Evolutionary conservation across 2,329 filamentous ascomycete species (phyloP).

Genomic region (Chrysoporthe puriensis): DNA sequence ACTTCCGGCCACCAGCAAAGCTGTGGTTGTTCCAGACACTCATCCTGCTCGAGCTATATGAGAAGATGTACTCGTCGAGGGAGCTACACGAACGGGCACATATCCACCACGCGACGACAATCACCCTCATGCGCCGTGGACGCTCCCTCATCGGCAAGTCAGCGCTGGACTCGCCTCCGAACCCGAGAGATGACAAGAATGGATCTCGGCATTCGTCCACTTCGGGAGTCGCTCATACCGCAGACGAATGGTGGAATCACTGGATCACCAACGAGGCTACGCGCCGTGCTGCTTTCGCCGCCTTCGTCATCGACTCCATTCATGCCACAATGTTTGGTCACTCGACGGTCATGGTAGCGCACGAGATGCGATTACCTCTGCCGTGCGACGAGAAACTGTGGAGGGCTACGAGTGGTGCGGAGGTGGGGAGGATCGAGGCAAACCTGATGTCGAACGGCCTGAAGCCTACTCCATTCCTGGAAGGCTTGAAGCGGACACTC

Average conservation of each 20-base stretch:
- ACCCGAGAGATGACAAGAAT: slow-evolving; percentile 64
- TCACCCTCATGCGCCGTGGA: slow-evolving; percentile 92
- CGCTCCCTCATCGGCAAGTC: slow-evolving; percentile 88
- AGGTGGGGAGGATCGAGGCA: slow-evolving; percentile 82
- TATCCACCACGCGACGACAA: slow-evolving; percentile 93
- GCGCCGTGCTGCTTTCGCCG: slow-evolving; percentile 85
- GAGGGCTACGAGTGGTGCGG: slow-evolving; percentile 85
- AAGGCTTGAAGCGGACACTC: slow-evolving; percentile 86
- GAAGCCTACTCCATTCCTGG: slow-evolving; percentile 84
- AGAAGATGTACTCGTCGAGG: slow-evolving; percentile 96
- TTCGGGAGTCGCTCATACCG: slow-evolving; percentile 66
- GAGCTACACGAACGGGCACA: slow-evolving; percentile 92
- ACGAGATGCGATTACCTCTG: slow-evolving; percentile 88
- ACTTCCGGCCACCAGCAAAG: slow-evolving; percentile 90
- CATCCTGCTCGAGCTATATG: slow-evolving; percentile 86
- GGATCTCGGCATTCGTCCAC: slow-evolving; percentile 65
- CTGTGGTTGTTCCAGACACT: slow-evolving; percentile 95
- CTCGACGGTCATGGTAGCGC: slow-evolving; percentile 93
- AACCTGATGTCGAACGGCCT: slow-evolving; percentile 80
- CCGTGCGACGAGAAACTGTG: slow-evolving; percentile 93
- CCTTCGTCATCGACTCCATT: slow-evolving; percentile 93
- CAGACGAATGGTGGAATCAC: slow-evolving; percentile 91
- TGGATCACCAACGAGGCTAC: slow-evolving; percentile 97
- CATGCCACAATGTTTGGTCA: slow-evolving; percentile 99
- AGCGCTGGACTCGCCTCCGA: slow-evolving; percentile 81